Base-by-base conservation (phyloP, 192 early-diverging fungal species). In the Coemansia sp. region DNA sequence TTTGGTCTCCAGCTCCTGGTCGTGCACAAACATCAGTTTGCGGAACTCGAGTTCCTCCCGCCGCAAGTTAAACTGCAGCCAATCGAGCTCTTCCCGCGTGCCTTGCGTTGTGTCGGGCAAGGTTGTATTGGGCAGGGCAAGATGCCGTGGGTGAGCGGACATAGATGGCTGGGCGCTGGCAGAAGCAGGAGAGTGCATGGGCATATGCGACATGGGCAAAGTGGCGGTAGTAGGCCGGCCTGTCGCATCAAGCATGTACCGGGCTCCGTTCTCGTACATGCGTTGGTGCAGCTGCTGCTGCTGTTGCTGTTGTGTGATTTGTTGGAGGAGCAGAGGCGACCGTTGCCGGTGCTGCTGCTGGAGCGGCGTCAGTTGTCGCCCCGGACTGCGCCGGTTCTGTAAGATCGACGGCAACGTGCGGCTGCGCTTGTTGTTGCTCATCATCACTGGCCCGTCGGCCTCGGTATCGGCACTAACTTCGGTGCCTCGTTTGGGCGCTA, bases 11-110 rank as follows among this genome's bases (percentile, higher is more conserved):
- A 80, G 61, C 3, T 66, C 71, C 19, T 73, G 67, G 61, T 80
- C 77, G 15, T 74, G 71, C 1, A 51, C 67, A 67, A 80, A 74
- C 55, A 67, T 66, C 1, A 22, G 57, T 45, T 80, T 73, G 23
- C 77, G 71, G 61, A 80, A 80, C 61, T 73, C 72, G 6, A 80
- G 77, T 57, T 80, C 77, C 48, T 80, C 77, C 15, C 77, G 71
- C 4, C 77, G 77, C 62, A 80, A 11, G 49, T 68, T 80, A 54
- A 80, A 64, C 59, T 80, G 77, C 19, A 80, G 65, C 77, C 77
- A 80, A 32, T 80, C 77, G 10, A 80, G 71, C 58, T 80, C 72
- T 22, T 80, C 77, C 47, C 77, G 71, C 35, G 65, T 64, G 11
- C 76, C 67, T n/a, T 56, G 64, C 5, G 38, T 32, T 5, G 11